phyloP scores from a whole-genome alignment of 163 green algal genomes.

The Scenedesmus sp. region DNA sequence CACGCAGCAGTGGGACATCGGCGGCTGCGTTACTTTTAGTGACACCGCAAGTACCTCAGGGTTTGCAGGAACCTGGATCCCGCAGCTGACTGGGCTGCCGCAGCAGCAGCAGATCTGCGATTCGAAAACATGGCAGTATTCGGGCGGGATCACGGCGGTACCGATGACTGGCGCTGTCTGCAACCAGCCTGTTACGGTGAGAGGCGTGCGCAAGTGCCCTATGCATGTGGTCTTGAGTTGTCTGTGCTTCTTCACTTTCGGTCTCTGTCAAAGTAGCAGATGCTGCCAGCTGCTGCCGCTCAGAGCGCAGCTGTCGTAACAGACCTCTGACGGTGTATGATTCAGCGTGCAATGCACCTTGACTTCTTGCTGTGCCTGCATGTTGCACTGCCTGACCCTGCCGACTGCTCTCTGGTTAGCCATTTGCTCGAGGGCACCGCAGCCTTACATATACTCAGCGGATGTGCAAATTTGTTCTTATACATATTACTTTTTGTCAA shows the following conservation, averaged over 20 bases:
- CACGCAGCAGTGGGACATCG: conserved; percentile 47
- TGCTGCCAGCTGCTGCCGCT: too few relatives aligned
- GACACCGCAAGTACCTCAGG: conserved; percentile 22
- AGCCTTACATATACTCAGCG: too few relatives aligned
- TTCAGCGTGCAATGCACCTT: too few relatives aligned
- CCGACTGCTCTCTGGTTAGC: too few relatives aligned
- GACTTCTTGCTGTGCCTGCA: too few relatives aligned
- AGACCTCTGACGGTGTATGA: too few relatives aligned
- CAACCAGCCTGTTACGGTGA: conserved; percentile 30
- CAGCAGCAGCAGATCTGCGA: conserved; percentile 39
- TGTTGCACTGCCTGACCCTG: too few relatives aligned
- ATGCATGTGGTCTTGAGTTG: too few relatives aligned
- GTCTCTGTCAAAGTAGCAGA: too few relatives aligned
- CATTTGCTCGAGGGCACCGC: too few relatives aligned
- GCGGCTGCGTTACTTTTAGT: conserved; percentile 33
- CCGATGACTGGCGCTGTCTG: conserved; percentile 9
- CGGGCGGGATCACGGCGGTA: background rate
- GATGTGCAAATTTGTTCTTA: background rate
- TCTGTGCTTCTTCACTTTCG: too few relatives aligned
- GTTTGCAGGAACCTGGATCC: background rate
- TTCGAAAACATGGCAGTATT: background rate
- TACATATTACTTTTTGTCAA: background rate
- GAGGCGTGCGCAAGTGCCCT: background rate
- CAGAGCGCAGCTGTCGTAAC: too few relatives aligned
- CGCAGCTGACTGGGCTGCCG: conserved; percentile 37